A percentile compares a stretch with the other conserved stretches of the same genome.
Evolutionary conservation across 805 yeast genomes (phyloP).

Genomic region (Lachancea dasiensis): DNA sequence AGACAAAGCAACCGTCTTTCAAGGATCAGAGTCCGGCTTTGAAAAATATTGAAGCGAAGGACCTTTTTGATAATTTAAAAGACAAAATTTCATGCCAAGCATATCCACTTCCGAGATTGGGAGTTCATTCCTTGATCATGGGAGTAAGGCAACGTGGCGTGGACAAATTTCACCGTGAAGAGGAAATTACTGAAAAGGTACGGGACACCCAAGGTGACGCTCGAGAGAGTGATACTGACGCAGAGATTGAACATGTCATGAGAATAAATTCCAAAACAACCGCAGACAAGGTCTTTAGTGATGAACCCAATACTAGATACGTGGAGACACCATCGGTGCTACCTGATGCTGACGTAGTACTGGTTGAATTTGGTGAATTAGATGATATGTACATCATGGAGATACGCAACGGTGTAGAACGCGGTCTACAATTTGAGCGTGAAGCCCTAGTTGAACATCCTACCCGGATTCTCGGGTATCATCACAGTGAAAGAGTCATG

Average conservation of each 20-base stretch:
- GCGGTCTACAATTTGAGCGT: constrained; percentile 32
- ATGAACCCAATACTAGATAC: constrained; percentile 27
- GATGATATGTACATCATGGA: constrained; percentile 28
- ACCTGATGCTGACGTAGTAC: constrained; percentile 28
- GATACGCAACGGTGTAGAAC: constrained; percentile 33
- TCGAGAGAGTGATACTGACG: constrained; percentile 30
- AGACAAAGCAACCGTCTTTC: neutral
- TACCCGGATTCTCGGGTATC: constrained; percentile 35
- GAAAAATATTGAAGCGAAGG: neutral
- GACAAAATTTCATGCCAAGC: constrained; percentile 39
- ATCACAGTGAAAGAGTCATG: constrained; percentile 32
- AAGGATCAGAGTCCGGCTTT: neutral
- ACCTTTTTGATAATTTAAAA: constrained; percentile 3
- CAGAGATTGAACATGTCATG: constrained; percentile 3
- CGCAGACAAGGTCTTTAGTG: constrained; percentile 26
- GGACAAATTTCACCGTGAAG: constrained; percentile 22
- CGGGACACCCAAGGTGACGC: constrained; percentile 16
- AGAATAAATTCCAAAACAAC: constrained; percentile 23
- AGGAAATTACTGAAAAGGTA: constrained; percentile 11
- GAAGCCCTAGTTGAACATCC: constrained; percentile 34
- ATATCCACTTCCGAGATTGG: constrained; percentile 54
- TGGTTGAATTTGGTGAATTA: constrained; percentile 30
- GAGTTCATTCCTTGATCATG: constrained; percentile 58
- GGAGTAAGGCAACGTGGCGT: constrained; percentile 42
- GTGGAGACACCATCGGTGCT: constrained; percentile 24